Percentiles rank a stretch among this genome's conserved stretches.
These are phyloP conservation scores for Lithospermum erythrorhizon DNA, from an alignment of 257 asterid species.

Conservation along the genomic window DNA sequence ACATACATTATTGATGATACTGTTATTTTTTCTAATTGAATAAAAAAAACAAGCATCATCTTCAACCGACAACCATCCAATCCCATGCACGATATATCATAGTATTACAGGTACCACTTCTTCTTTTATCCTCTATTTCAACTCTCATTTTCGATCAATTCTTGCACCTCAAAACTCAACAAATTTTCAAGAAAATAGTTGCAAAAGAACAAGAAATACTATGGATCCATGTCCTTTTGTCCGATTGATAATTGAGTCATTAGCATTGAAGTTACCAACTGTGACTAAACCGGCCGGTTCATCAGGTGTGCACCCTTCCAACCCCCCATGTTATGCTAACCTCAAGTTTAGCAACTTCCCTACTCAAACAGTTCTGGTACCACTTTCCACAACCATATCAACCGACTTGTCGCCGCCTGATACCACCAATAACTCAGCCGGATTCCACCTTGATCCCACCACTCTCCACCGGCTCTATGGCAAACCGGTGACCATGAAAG, in stretches of 20 bases:
- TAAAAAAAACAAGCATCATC: not conserved
- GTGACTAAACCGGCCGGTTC: conserved; percentile 39
- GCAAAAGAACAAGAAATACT: conserved; percentile 6
- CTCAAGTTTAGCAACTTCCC: conserved; percentile 60
- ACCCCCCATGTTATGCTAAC: conserved; percentile 73
- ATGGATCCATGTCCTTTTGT: conserved; percentile 98
- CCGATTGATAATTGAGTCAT: conserved; percentile 58
- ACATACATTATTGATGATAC: too few species aligned
- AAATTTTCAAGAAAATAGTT: not conserved
- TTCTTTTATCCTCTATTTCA: not conserved
- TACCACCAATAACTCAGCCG: conserved; percentile 26
- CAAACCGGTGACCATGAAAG: conserved; percentile 32
- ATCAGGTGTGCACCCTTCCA: conserved; percentile 55
- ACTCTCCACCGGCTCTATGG: conserved; percentile 46
- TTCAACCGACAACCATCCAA: not conserved
- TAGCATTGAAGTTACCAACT: conserved; percentile 51
- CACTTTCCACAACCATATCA: conserved; percentile 23
- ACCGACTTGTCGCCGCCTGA: conserved; percentile 27
- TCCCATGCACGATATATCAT: not conserved
- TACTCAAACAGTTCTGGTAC: conserved; percentile 60
- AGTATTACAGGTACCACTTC: not conserved
- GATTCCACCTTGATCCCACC: conserved; percentile 65
- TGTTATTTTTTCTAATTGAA: too few species aligned
- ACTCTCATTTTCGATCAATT: not conserved
- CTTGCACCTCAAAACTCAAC: not conserved